Evolutionary conservation across 345 rosid genomes (phyloP).

Genomic region (Arabidopsis thaliana): DNA sequence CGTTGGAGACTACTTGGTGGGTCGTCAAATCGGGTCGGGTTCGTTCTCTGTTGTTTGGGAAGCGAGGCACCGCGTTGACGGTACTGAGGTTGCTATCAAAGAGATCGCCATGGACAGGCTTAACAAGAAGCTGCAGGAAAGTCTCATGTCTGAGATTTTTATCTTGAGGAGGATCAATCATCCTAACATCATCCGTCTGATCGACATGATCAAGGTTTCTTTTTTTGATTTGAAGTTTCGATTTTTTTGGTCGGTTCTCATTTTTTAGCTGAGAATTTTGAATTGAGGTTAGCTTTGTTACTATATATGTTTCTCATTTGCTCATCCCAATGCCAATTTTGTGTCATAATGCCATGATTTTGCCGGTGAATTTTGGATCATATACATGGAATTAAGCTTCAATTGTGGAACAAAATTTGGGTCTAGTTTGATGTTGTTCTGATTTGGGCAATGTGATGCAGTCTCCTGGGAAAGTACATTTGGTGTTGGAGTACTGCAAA

Average conservation of each 20-base stretch:
- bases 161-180: conserved; percentile 75
- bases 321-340: too few relatives aligned
- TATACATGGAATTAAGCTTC: not conserved
- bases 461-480: conserved; percentile 87
- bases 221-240: not conserved
- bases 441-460: conserved; percentile 35
- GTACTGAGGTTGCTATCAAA: conserved; percentile 94
- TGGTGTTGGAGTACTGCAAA: conserved; percentile 87
- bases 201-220: conserved; percentile 86
- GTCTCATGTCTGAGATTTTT: conserved; percentile 90
- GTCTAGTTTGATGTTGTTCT: not conserved
- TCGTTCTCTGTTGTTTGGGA: conserved; percentile 98
- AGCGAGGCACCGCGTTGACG: conserved; percentile 86
- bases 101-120: conserved; percentile 76
- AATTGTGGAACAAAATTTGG: not conserved
- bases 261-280: not conserved
- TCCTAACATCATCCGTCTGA: conserved; percentile 84
- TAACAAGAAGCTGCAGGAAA: conserved; percentile 82
- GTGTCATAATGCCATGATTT: not conserved
- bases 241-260: not conserved
- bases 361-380: not conserved
- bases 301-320: not conserved
- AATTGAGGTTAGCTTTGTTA: conserved; percentile 4
- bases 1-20: conserved; percentile 87
- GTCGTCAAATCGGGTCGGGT: conserved; percentile 91